Base-by-base conservation (phyloP, 2,329 filamentous ascomycete genomes). In the Ilyonectria destructans region DNA sequence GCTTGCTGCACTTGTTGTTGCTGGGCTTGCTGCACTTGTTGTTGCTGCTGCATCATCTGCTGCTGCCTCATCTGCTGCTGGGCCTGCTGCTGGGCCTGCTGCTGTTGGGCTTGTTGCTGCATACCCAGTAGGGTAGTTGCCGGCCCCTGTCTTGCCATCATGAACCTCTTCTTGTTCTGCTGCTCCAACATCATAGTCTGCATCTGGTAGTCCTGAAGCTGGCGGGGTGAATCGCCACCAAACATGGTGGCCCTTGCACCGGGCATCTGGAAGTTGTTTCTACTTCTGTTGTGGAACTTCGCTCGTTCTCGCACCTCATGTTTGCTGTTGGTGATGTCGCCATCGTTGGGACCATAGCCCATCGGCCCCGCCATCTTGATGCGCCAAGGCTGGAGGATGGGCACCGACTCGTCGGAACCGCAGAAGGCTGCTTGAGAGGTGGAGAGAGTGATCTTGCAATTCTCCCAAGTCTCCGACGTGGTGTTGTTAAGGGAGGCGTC, bases 171-270 rank as follows among this genome's bases (percentile, higher is more conserved):
- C 85, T 95, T 95, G 75, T 95, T 95, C 81, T 95, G 92, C 81
- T 95, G 92, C 80, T 95, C 93, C 12, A 95, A 86, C 46, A 95
- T 82, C 93, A 94, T 95, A 77, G 95, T 83, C 79, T 96, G 93
- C 92, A 95, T 94, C 82, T 95, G 93, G 75, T 95, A 95, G 79
- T 96, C 93, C 80, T 95, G 92, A 35, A 95, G 85, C 17, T 92
- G 93, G 77, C 94, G 92, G 77, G 94, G 95, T 75, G 8, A 75
- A 85, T 67, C 81, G 60, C 65, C 68, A 60, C 69, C 68, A 62
- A 72, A 72, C 58, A 70, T 59, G 4, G 29, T 21, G 1, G 19
- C 26, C 26, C 65, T 69, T 15, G 67, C 35, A 4, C 43, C 33
- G 19, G 49, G 31, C 8, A n/a, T 17, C 12, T 10, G 13, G 13